Conservation (phyloP, 352 stramenopile species). For the Pythium insidiosum region DNA sequence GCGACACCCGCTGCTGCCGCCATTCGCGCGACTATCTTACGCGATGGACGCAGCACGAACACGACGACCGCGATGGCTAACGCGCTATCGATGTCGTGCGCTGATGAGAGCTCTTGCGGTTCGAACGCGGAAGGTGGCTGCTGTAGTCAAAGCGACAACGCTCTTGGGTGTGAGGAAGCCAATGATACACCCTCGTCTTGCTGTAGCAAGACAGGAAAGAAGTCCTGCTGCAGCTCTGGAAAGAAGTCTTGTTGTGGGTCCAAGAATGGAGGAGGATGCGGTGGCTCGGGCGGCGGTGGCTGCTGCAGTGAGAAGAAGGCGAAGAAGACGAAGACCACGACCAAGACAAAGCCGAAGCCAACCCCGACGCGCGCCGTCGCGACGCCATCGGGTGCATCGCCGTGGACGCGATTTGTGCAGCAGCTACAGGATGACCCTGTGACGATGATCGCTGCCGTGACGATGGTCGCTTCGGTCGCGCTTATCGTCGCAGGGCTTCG, state of each 20-base stretch:
- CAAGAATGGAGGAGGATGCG: constrained; percentile 13
- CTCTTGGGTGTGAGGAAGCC: constrained; percentile 9
- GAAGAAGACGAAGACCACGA: no score
- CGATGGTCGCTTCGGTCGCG: constrained; percentile 36
- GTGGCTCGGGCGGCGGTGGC: not conserved
- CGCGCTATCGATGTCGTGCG: no score
- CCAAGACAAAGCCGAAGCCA: no score
- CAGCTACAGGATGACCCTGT: constrained; percentile 41
- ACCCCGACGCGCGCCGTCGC: no score
- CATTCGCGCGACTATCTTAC: constrained; percentile 45
- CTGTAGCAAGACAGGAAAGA: no score
- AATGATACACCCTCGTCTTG: constrained; percentile 14
- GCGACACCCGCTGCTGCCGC: constrained; percentile 34
- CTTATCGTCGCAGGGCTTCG: constrained; percentile 40
- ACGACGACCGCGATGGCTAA: no score
- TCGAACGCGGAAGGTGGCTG: constrained; percentile 18
- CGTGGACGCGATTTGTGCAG: not conserved
- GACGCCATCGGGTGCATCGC: no score
- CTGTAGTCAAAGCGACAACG: constrained; percentile 1
- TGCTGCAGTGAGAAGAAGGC: constrained; percentile 19
- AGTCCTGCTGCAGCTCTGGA: no score
- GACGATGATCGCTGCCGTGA: constrained; percentile 33
- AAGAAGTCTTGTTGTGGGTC: no score
- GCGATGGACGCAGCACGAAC: no score
- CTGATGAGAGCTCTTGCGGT: constrained; percentile 8